These are phyloP conservation scores for Ramalina peruviana DNA, from an alignment of 495 filamentous ascomycete species.

Conservation along the genomic window DNA sequence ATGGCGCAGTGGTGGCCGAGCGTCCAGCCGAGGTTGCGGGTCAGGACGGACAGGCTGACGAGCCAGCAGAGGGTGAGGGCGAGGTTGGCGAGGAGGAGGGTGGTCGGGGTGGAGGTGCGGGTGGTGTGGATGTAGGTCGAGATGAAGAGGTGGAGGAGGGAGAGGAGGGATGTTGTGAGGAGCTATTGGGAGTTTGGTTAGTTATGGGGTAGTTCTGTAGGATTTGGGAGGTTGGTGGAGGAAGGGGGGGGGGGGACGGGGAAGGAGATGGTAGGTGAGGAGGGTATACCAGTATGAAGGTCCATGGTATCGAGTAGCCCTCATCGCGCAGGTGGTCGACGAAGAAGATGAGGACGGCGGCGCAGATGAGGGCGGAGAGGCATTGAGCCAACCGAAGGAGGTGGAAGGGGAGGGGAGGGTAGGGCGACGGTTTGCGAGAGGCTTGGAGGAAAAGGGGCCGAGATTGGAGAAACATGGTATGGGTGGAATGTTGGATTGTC, in stretches of 20 bases:
- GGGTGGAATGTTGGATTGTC: background rate
- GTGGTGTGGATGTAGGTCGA: constrained; percentile 43
- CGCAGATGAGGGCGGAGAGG: constrained; percentile 41
- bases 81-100: constrained; percentile 40
- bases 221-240: constrained; percentile 3
- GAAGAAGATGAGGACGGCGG: constrained; percentile 46
- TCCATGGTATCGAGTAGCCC: constrained; percentile 44
- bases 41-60: constrained; percentile 39
- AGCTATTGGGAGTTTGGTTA: constrained; percentile 27
- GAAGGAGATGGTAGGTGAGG: background rate
- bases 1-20: constrained; percentile 42
- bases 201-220: background rate
- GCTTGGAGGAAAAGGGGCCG: background rate
- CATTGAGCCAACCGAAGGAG: constrained; percentile 35
- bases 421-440: constrained; percentile 34
- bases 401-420: constrained; percentile 46
- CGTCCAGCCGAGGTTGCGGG: constrained; percentile 42
- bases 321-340: constrained; percentile 42
- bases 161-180: constrained; percentile 38
- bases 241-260: too few species aligned
- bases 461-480: background rate
- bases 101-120: constrained; percentile 40
- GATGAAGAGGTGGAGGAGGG: constrained; percentile 36
- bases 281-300: constrained; percentile 45
- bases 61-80: constrained; percentile 42